phyloP scores from a whole-genome alignment of 176 grass and related monocot genomes.

The Eleusine coracana region DNA sequence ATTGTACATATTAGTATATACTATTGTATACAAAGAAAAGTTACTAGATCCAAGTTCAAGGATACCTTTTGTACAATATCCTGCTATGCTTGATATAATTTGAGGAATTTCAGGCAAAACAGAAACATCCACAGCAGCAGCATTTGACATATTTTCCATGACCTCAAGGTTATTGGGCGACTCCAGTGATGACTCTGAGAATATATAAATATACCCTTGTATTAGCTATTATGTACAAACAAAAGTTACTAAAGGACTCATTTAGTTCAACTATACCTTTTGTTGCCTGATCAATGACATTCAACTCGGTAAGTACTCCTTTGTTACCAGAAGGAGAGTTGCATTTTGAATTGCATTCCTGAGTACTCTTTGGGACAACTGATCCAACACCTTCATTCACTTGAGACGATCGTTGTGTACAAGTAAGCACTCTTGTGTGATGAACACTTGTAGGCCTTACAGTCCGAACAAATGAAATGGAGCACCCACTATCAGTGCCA shows the following conservation, averaged over 20 bases:
- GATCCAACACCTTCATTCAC: slow-evolving; percentile 35
- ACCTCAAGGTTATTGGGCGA: slow-evolving; percentile 2
- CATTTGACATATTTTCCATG: slow-evolving; percentile 18
- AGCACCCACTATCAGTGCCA: slow-evolving; percentile 44
- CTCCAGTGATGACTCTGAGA: slow-evolving; percentile 40
- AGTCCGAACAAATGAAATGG: slow-evolving; percentile 60
- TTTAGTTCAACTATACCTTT: slow-evolving; percentile 44
- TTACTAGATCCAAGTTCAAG: not conserved
- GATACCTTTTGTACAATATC: slow-evolving; percentile 47
- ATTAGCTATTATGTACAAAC: slow-evolving; percentile 5
- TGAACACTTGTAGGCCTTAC: slow-evolving; percentile 33
- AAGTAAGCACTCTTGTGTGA: slow-evolving; percentile 38
- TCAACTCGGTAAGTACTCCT: not conserved
- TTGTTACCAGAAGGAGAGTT: slow-evolving; percentile 33
- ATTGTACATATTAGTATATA: not conserved
- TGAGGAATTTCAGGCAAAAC: slow-evolving; percentile 33
- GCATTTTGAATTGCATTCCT: slow-evolving; percentile 48
- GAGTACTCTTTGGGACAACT: slow-evolving; percentile 23
- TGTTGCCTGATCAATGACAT: slow-evolving; percentile 18
- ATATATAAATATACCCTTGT: slow-evolving; percentile 3
- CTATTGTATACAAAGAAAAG: slow-evolving; percentile 5
- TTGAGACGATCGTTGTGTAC: slow-evolving; percentile 41
- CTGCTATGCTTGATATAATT: slow-evolving; percentile 11
- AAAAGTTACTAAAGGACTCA: slow-evolving; percentile 13
- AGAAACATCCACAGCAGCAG: slow-evolving; percentile 1